A percentile compares a stretch with the other conserved stretches of the same genome.
Evolutionary conservation across 805 yeast species (phyloP).

Genomic region (Cyberlindnera xishuangbannaensis): DNA sequence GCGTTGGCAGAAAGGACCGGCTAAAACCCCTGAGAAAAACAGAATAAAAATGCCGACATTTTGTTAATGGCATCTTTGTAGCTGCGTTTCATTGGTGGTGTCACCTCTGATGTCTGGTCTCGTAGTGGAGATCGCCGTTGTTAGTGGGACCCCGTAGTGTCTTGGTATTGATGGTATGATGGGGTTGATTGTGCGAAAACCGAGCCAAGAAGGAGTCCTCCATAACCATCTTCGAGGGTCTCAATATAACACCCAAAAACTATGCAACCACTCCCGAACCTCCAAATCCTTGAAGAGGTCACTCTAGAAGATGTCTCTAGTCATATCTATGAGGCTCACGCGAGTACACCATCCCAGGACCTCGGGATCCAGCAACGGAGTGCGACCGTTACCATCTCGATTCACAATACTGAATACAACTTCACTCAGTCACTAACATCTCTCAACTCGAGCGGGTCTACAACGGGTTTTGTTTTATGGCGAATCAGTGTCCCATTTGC

Average conservation of each 20-base stretch:
- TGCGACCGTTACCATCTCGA: constrained; percentile 21
- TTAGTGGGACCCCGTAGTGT: too few relatives aligned
- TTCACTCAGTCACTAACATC: constrained; percentile 30
- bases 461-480: constrained; percentile 69
- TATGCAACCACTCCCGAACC: background rate
- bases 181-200: too few relatives aligned
- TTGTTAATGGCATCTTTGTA: too few relatives aligned
- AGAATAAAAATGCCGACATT: background rate
- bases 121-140: too few relatives aligned
- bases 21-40: too few relatives aligned
- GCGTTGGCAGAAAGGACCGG: too few relatives aligned
- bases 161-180: too few relatives aligned
- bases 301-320: constrained; percentile 10
- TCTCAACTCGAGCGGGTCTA: constrained; percentile 29
- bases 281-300: constrained; percentile 12
- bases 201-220: too few relatives aligned
- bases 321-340: constrained; percentile 19
- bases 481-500: constrained; percentile 40
- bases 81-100: too few relatives aligned
- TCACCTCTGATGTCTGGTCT: too few relatives aligned
- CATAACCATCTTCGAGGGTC: too few relatives aligned
- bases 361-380: constrained; percentile 23
- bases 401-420: constrained; percentile 15
- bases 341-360: constrained; percentile 9
- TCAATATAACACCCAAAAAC: too few relatives aligned